A percentile compares a stretch with the other conserved stretches of the same genome.
Conservation (phyloP, 2,329 filamentous ascomycete species). For the Hymenoscyphus repandus region DNA sequence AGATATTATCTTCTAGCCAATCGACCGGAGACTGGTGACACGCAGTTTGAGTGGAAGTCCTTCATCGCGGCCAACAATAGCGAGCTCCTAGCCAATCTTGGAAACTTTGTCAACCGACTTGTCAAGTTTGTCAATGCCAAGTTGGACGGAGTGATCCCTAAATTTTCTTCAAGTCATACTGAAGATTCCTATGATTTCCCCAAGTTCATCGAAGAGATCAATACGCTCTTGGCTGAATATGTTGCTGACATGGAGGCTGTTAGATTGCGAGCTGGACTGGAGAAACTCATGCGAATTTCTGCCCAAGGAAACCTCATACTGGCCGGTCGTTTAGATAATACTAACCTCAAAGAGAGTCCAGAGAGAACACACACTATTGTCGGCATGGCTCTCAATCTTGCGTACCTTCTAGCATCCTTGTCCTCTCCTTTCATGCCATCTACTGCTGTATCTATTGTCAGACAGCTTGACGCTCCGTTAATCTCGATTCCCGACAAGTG, state of each 20-base stretch:
- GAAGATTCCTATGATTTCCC: slow-evolving; percentile 48
- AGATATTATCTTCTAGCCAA: slow-evolving; percentile 84
- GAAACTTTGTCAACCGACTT: slow-evolving; percentile 68
- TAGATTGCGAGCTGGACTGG: slow-evolving; percentile 62
- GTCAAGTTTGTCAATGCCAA: slow-evolving; percentile 74
- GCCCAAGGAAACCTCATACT: slow-evolving; percentile 56
- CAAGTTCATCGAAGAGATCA: slow-evolving; percentile 47
- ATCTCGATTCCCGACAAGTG: slow-evolving; percentile 63
- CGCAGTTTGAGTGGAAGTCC: slow-evolving; percentile 83
- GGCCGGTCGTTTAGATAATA: slow-evolving; percentile 39
- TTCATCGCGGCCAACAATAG: slow-evolving; percentile 86
- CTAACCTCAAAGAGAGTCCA: slow-evolving; percentile 34
- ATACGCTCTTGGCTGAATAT: slow-evolving; percentile 62
- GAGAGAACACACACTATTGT: slow-evolving; percentile 43
- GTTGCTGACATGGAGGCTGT: slow-evolving; percentile 64
- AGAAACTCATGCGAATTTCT: slow-evolving; percentile 62
- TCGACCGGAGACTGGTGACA: slow-evolving; percentile 79
- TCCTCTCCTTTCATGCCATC: slow-evolving; percentile 80
- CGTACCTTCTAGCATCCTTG: slow-evolving; percentile 74
- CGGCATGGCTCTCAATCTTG: slow-evolving; percentile 76
- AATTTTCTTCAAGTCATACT: slow-evolving; percentile 48
- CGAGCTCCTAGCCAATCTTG: slow-evolving; percentile 70
- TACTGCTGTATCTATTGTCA: slow-evolving; percentile 69
- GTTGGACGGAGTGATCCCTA: slow-evolving; percentile 62
- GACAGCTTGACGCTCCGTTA: slow-evolving; percentile 61